Conservation (phyloP, 495 filamentous ascomycete species). For the Aspergillus coremiiformis region DNA sequence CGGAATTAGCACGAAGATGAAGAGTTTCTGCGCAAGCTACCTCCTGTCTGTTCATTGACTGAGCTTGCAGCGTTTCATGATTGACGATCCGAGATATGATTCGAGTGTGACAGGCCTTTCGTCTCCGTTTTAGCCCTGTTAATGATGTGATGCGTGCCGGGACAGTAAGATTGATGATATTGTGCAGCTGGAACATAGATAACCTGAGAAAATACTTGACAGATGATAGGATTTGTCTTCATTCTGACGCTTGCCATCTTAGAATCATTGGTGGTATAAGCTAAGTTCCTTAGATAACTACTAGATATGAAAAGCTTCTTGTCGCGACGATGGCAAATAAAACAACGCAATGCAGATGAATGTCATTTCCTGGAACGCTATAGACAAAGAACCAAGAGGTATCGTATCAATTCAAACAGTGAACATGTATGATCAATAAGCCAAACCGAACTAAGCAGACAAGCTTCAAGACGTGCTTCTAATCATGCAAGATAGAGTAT, state of each 20-base stretch:
- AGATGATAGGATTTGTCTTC: background rate
- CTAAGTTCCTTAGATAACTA: background rate
- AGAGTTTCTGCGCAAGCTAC: background rate
- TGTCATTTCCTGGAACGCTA: background rate
- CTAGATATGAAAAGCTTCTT: background rate
- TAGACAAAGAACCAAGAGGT: background rate
- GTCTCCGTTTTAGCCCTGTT: background rate
- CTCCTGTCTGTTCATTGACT: conserved; percentile 1
- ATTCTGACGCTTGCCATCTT: background rate
- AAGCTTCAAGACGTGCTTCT: background rate
- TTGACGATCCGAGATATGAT: conserved; percentile 21
- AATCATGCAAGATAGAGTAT: background rate
- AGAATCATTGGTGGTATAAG: background rate
- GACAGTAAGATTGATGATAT: background rate
- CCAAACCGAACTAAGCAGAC: background rate
- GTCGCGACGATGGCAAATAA: background rate
- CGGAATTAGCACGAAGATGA: background rate
- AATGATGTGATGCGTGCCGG: background rate
- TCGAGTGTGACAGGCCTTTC: background rate
- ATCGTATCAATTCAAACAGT: background rate
- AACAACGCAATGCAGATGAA: background rate
- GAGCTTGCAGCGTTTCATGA: conserved; percentile 19
- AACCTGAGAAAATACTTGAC: background rate
- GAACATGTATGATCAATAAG: background rate
- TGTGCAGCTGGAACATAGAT: background rate